phyloP scores from a whole-genome alignment of 2,329 filamentous ascomycete species.

The Aspergillus aculeatinus region DNA sequence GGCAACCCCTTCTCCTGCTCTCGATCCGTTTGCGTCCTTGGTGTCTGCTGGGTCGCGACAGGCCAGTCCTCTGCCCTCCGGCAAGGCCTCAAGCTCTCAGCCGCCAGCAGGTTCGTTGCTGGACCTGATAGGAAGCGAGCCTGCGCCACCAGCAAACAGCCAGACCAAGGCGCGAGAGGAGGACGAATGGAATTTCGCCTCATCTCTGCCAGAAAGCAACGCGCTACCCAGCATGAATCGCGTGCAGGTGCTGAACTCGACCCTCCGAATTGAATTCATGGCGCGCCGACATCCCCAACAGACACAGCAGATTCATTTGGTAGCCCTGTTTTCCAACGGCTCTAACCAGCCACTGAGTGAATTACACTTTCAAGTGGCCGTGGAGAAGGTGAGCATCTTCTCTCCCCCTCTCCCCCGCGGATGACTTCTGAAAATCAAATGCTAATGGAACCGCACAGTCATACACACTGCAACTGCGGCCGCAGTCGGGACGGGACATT shows the following conservation, averaged over 20 bases:
- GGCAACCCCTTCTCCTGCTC: constrained; percentile 37
- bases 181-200: constrained; percentile 93
- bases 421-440: background rate
- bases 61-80: constrained; percentile 39
- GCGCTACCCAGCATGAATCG: constrained; percentile 61
- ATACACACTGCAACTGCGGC: constrained; percentile 76
- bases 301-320: constrained; percentile 63
- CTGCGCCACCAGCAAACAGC: constrained; percentile 26
- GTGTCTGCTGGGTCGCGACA: constrained; percentile 53
- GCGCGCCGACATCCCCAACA: constrained; percentile 59
- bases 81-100: constrained; percentile 21
- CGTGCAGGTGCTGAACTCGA: constrained; percentile 67
- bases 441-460: constrained; percentile 53
- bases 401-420: background rate
- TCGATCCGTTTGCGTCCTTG: constrained; percentile 62
- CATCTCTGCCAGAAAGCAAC: constrained; percentile 67
- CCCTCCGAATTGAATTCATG: constrained; percentile 70
- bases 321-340: constrained; percentile 81
- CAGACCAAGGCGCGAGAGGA: constrained; percentile 57
- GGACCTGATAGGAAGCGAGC: constrained; percentile 30
- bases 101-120: constrained; percentile 30
- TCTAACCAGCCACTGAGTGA: constrained; percentile 69
- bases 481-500: constrained; percentile 78
- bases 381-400: constrained; percentile 70
- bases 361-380: constrained; percentile 86